Conservation (phyloP, 2,329 filamentous ascomycete genomes). For the Rhynchosporium secalis region DNA sequence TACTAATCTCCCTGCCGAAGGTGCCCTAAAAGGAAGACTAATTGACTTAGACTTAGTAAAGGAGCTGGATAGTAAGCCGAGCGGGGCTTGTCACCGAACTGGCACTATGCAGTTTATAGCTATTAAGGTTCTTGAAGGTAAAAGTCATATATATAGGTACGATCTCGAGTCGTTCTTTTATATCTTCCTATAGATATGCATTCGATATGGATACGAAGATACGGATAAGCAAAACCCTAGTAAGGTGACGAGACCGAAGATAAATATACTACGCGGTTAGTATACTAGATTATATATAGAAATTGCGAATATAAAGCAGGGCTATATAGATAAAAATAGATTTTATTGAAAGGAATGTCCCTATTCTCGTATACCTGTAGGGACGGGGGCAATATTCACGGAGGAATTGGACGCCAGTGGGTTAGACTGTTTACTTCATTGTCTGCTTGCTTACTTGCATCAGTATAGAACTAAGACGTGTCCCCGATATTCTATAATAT, state of each 20-base stretch:
- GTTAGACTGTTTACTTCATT: no score
- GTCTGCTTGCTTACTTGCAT: no score
- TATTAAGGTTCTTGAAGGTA: constrained; percentile 24
- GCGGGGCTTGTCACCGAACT: constrained; percentile 25
- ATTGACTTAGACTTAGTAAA: constrained; percentile 29
- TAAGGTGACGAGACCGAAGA: constrained; percentile 7
- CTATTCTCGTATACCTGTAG: no score
- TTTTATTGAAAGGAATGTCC: no score
- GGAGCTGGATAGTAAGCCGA: constrained; percentile 24
- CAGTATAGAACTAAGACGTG: no score
- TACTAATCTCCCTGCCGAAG: constrained; percentile 16
- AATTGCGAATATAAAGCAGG: constrained; percentile 26
- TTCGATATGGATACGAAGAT: constrained; percentile 27
- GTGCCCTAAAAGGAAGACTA: constrained; percentile 23
- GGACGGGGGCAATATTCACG: no score
- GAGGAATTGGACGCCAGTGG: no score
- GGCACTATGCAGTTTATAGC: constrained; percentile 26
- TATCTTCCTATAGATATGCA: constrained; percentile 37
- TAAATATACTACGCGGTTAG: constrained; percentile 27
- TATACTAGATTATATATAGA: constrained; percentile 36
- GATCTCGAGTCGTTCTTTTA: constrained; percentile 41
- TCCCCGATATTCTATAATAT: no score
- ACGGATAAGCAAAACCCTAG: background rate
- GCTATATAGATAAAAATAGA: constrained; percentile 14
- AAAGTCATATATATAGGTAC: constrained; percentile 35